Evolutionary conservation across 208 protist species (phyloP).

Genomic region (Trypanosoma mega): DNA sequence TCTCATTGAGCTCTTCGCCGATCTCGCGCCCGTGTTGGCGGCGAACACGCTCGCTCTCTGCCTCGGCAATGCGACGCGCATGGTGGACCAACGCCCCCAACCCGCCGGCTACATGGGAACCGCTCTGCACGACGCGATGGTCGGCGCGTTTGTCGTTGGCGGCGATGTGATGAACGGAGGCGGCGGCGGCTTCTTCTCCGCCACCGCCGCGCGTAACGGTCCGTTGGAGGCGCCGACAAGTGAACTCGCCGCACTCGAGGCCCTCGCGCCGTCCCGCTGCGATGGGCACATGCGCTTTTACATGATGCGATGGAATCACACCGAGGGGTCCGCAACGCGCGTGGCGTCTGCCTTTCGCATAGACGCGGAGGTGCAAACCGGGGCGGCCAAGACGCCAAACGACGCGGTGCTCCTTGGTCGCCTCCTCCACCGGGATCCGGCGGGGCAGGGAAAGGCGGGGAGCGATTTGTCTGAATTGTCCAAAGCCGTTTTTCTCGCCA

Average conservation of each 20-base stretch:
- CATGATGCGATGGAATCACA: conserved; percentile 32
- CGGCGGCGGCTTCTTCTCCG: conserved; percentile 27
- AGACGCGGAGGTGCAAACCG: conserved; percentile 12
- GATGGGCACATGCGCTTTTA: conserved; percentile 1
- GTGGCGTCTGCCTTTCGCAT: conserved; percentile 32
- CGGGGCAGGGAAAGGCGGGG: background rate
- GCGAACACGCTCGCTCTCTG: conserved; percentile 24
- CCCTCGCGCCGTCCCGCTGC: conserved; percentile 12
- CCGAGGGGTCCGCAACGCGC: background rate
- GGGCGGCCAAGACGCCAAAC: conserved; percentile 1
- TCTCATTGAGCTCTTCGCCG: conserved; percentile 32
- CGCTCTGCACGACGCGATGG: conserved; percentile 19
- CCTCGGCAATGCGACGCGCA: conserved; percentile 24
- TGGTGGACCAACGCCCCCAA: conserved; percentile 22
- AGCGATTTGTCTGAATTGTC: conserved; percentile 20
- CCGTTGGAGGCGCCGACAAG: conserved; percentile 19
- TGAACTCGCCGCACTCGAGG: conserved; percentile 21
- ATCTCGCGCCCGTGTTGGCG: conserved; percentile 25
- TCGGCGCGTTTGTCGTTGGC: conserved; percentile 28
- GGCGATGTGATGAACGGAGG: conserved; percentile 30
- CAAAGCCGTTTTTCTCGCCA: conserved; percentile 24
- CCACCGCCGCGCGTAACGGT: conserved; percentile 17
- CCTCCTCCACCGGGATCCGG: conserved; percentile 20
- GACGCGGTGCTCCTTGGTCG: conserved; percentile 27
- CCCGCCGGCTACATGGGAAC: conserved; percentile 31